Conservation (phyloP, 257 asterid genomes). For the Solanum chmielewskii region DNA sequence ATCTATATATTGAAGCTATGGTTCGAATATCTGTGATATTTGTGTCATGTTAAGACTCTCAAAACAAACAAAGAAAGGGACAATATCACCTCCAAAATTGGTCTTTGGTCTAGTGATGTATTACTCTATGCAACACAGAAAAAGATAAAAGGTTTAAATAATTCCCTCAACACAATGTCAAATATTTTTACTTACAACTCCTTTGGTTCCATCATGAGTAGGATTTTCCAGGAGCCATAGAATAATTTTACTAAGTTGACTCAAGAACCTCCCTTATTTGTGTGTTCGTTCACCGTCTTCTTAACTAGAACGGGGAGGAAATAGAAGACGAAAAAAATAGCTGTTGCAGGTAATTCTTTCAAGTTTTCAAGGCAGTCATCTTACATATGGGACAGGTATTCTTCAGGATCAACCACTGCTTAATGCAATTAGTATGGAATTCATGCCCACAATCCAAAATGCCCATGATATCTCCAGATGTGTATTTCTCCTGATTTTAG, state of each 20-base stretch:
- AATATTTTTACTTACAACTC: neutral
- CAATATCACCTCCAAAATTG: neutral
- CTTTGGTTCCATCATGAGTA: neutral
- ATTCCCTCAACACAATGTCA: neutral
- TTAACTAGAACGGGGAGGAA: neutral
- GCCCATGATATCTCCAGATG: constrained; percentile 53
- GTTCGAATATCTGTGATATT: neutral
- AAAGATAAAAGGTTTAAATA: neutral
- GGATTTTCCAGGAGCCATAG: neutral
- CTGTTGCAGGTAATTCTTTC: neutral
- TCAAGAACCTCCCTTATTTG: neutral
- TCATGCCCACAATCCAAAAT: constrained; percentile 72
- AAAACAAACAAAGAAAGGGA: neutral
- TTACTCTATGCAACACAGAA: neutral
- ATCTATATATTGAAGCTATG: neutral
- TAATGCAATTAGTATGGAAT: constrained; percentile 70
- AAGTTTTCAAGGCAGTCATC: constrained; percentile 50
- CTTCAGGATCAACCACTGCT: constrained; percentile 73
- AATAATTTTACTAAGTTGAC: neutral
- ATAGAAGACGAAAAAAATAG: neutral
- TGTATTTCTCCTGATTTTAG: constrained; percentile 56
- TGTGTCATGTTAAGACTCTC: neutral
- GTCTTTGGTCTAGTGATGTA: neutral
- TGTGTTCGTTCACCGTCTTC: neutral
- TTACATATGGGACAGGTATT: constrained; percentile 88